Base-by-base conservation (phyloP, 352 stramenopile genomes). In the Pythium pyrilobum region DNA sequence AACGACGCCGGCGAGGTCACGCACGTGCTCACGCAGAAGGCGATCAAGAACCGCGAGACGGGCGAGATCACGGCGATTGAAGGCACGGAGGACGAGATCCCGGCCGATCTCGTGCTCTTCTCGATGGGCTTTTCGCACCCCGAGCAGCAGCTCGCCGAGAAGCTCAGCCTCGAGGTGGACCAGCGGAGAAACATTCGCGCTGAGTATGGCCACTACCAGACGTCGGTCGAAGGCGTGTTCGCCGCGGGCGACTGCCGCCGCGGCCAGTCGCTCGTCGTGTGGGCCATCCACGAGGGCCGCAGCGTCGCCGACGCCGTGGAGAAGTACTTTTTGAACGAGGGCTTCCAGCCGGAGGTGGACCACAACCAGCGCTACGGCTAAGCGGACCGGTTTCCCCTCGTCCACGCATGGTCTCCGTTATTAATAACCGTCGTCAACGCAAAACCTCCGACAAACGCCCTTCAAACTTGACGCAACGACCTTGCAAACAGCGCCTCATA, bases 101-200 rank as follows among this genome's bases (percentile, higher is more conserved):
- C 92, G 28, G 88, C 83, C 34, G 96, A 99, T 66, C 64, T 98
- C 52, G 94, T 97, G 15, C 75, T 99, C 7, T 82, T 99, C 12
- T 96, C 95, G 49, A 99, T 99, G 96, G 96, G 96, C n/a, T 99
- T 99, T 64, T 58, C 96, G 39, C 88, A 92, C 61, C 96, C 96
- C 0, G 96, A 99, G 66, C 73, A 95, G 64, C 87, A 83, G 47
- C 82, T 98, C 42, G 77, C 84, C 0, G 76, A 97, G 54, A 58
- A 95, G 44, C 70, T 98, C 28, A 72, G 75, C 29, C 72, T 98
- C 24, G 87, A 98, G 52, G 67, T 97, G 10, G 94, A 98, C 67
- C 88, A 97, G 75, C 80, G 92, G 51, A 85, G 89, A 40, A 99
- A 99, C 78, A 97, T 92, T 45, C 78, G 74, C 32, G 95, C 96